phyloP scores from a whole-genome alignment of 345 rosid species.

The Populus nigra region DNA sequence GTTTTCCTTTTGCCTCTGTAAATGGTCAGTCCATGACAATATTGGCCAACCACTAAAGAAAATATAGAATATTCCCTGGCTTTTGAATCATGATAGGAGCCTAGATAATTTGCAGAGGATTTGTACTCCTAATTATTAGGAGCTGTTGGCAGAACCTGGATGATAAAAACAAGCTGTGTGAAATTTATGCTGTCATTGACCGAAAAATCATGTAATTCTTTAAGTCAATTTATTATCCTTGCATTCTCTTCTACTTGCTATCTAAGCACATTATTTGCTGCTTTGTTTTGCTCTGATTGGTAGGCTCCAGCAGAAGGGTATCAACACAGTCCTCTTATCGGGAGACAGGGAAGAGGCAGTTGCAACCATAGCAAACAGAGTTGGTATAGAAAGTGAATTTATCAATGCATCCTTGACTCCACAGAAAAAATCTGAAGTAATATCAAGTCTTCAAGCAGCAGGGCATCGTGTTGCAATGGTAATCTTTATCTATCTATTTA shows the following conservation, averaged over 20 bases:
- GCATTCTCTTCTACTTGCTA: neutral
- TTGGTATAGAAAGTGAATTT: slow-evolving; percentile 61
- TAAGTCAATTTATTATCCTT: neutral
- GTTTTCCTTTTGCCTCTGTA: neutral
- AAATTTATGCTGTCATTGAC: neutral
- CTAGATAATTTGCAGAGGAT: neutral
- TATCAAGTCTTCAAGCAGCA: slow-evolving; percentile 69
- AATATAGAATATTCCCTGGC: neutral
- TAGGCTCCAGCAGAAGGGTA: slow-evolving; percentile 80
- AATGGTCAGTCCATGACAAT: neutral
- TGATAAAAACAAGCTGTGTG: neutral
- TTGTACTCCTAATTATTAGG: neutral
- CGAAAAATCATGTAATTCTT: neutral
- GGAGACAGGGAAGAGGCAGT: slow-evolving; percentile 99
- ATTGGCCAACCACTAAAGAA: neutral
- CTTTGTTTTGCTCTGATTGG: slow-evolving; percentile 17
- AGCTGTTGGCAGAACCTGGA: neutral
- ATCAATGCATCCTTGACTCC: slow-evolving; percentile 76
- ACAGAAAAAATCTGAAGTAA: slow-evolving; percentile 60
- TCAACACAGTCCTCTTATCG: slow-evolving; percentile 76
- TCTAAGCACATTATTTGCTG: slow-evolving; percentile 2
- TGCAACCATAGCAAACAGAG: slow-evolving; percentile 66
- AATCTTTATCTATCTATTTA: slow-evolving; percentile 12
- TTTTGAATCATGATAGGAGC: neutral
- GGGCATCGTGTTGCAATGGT: slow-evolving; percentile 93